These are phyloP conservation scores for Xylariales sp. DNA, from an alignment of 2,329 filamentous ascomycete genomes.

Conservation along the genomic window DNA sequence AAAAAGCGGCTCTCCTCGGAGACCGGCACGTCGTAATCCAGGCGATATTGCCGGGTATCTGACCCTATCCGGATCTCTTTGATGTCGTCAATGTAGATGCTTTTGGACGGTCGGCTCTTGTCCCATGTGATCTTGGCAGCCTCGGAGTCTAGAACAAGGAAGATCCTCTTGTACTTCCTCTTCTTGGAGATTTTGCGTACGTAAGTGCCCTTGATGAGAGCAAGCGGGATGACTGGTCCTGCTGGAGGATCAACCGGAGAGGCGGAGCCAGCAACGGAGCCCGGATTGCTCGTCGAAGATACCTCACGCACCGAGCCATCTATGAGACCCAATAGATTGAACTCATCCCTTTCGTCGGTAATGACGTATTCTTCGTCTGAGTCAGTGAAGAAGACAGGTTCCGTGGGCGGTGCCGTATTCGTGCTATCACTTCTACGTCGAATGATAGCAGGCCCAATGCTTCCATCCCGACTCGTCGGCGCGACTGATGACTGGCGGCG, in stretches of 20 bases:
- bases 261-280: conserved; percentile 40
- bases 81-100: conserved; percentile 92
- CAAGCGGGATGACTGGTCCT: conserved; percentile 70
- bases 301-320: conserved; percentile 42
- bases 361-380: conserved; percentile 50
- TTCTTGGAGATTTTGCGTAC: conserved; percentile 85
- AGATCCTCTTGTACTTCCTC: conserved; percentile 65
- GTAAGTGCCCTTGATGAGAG: conserved; percentile 72
- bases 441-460: conserved; percentile 83
- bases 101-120: conserved; percentile 69
- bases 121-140: conserved; percentile 88
- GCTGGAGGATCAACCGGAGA: conserved; percentile 37
- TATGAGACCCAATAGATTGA: conserved; percentile 34
- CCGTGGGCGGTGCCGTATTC: conserved; percentile 57
- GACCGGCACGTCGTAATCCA: conserved; percentile 70
- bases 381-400: conserved; percentile 39
- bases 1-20: conserved; percentile 72
- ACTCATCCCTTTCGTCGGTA: conserved; percentile 46
- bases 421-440: conserved; percentile 87
- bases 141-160: conserved; percentile 70
- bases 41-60: conserved; percentile 83
- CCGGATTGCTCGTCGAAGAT: conserved; percentile 43
- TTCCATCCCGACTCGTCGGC: conserved; percentile 75
- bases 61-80: conserved; percentile 79
- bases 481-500: conserved; percentile 75